These are phyloP conservation scores for Metarhizium brunneum DNA, from an alignment of 2,329 filamentous ascomycete genomes.

Conservation along the genomic window DNA sequence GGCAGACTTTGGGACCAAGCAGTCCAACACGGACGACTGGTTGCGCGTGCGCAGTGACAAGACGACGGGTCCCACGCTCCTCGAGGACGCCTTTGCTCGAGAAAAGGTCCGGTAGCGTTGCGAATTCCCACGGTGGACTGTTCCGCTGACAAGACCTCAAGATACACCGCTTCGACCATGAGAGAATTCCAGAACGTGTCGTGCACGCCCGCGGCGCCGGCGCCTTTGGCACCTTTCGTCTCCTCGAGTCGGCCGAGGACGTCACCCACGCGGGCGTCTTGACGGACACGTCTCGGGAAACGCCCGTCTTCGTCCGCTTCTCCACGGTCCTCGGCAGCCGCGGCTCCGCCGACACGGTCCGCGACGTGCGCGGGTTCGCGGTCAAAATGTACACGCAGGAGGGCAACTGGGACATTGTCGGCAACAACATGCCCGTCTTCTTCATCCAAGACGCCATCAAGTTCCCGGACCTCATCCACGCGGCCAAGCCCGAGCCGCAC, in stretches of 20 bases:
- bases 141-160: conserved; percentile 18
- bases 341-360: conserved; percentile 70
- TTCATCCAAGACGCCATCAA: conserved; percentile 61
- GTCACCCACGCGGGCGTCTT: conserved; percentile 59
- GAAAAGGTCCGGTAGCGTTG: conserved; percentile 51
- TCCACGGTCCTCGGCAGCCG: conserved; percentile 69
- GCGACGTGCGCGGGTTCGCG: conserved; percentile 76
- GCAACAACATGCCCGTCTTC: conserved; percentile 9
- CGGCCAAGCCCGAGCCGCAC: conserved; percentile 48
- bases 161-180: conserved; percentile 66
- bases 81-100: conserved; percentile 53
- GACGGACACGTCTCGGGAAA: conserved; percentile 42
- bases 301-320: conserved; percentile 44
- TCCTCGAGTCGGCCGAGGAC: conserved; percentile 56
- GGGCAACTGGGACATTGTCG: conserved; percentile 9
- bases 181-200: conserved; percentile 44
- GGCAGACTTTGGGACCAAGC: conserved; percentile 67
- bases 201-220: conserved; percentile 64
- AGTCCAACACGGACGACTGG: conserved; percentile 70
- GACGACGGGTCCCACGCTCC: conserved; percentile 53
- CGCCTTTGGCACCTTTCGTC: conserved; percentile 61
- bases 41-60: conserved; percentile 54
- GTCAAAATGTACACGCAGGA: conserved; percentile 56
- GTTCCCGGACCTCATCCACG: conserved; percentile 57
- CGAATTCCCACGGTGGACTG: background rate